Percentiles rank a stretch among this genome's conserved stretches.
These are phyloP conservation scores for Torulaspora maleeae DNA, from an alignment of 805 yeast species.

Conservation along the genomic window DNA sequence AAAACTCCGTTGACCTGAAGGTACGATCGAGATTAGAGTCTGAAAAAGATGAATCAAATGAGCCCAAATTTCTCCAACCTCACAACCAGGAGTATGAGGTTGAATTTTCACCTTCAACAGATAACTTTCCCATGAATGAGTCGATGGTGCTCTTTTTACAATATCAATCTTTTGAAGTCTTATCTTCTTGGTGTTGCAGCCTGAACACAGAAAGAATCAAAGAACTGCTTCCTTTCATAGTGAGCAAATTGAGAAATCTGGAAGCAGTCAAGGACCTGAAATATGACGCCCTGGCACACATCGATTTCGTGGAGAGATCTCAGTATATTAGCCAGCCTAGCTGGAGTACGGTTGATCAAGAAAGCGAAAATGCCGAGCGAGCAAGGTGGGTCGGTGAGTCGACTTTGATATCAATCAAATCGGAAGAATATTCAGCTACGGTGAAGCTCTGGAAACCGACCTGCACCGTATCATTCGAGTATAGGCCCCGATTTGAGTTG, in stretches of 20 bases:
- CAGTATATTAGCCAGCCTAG: constrained; percentile 42
- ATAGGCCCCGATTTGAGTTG: constrained; percentile 1
- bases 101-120: constrained; percentile 54
- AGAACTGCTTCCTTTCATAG: constrained; percentile 56
- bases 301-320: constrained; percentile 66
- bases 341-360: constrained; percentile 1
- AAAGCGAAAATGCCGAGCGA: background rate
- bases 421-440: background rate
- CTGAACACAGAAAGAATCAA: constrained; percentile 56
- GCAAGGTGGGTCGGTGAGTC: constrained; percentile 10
- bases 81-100: constrained; percentile 44
- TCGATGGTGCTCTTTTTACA: constrained; percentile 56
- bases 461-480: constrained; percentile 8
- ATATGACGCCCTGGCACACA: constrained; percentile 54
- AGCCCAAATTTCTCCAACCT: background rate
- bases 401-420: constrained; percentile 10
- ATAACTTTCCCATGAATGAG: constrained; percentile 42
- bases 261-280: constrained; percentile 36
- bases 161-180: constrained; percentile 61
- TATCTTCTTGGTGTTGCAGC: constrained; percentile 67
- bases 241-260: constrained; percentile 48
- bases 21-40: constrained; percentile 12
- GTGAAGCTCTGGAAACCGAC: constrained; percentile 13
- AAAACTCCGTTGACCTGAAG: constrained; percentile 55
- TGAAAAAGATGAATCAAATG: background rate